These are phyloP conservation scores for Cytospora chrysosperma DNA, from an alignment of 2,329 filamentous ascomycete genomes.

Conservation along the genomic window DNA sequence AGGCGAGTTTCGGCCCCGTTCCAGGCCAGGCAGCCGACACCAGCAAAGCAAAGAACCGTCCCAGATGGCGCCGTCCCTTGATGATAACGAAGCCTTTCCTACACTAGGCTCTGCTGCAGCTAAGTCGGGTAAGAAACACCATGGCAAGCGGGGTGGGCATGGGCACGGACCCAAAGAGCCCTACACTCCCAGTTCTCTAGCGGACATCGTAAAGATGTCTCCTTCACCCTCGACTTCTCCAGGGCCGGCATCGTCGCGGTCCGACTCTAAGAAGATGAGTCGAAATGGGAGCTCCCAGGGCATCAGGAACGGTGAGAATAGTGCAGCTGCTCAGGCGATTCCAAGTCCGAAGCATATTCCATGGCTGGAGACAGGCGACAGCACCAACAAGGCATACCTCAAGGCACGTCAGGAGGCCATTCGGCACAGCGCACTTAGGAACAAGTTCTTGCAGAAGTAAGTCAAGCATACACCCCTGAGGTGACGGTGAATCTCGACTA, in stretches of 20 bases:
- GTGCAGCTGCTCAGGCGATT: slow-evolving; percentile 78
- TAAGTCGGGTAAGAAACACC: slow-evolving; percentile 85
- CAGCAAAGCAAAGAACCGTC: slow-evolving; percentile 61
- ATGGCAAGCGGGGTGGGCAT: slow-evolving; percentile 86
- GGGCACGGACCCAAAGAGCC: slow-evolving; percentile 69
- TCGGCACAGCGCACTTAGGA: slow-evolving; percentile 92
- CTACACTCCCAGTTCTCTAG: slow-evolving; percentile 71
- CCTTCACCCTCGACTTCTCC: slow-evolving; percentile 89
- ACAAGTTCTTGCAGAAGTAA: slow-evolving; percentile 95
- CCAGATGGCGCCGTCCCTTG: slow-evolving; percentile 72
- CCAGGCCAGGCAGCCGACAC: slow-evolving; percentile 81
- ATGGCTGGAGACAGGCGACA: slow-evolving; percentile 91
- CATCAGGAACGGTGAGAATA: slow-evolving; percentile 71
- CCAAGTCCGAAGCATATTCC: slow-evolving; percentile 87
- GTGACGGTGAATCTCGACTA: slow-evolving; percentile 2
- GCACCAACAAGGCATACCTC: slow-evolving; percentile 89
- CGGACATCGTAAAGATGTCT: slow-evolving; percentile 93
- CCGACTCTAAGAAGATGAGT: slow-evolving; percentile 57
- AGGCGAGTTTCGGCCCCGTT: slow-evolving; percentile 69
- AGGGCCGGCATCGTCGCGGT: slow-evolving; percentile 59
- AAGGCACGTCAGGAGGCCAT: slow-evolving; percentile 95
- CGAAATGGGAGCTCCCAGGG: slow-evolving; percentile 66
- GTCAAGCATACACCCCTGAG: slow-evolving; percentile 25
- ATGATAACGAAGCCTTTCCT: slow-evolving; percentile 95
- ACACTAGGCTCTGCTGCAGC: slow-evolving; percentile 73